These are phyloP conservation scores for Debaryomycetaceae sp. DNA, from an alignment of 1,139 yeast species.

Conservation along the genomic window DNA sequence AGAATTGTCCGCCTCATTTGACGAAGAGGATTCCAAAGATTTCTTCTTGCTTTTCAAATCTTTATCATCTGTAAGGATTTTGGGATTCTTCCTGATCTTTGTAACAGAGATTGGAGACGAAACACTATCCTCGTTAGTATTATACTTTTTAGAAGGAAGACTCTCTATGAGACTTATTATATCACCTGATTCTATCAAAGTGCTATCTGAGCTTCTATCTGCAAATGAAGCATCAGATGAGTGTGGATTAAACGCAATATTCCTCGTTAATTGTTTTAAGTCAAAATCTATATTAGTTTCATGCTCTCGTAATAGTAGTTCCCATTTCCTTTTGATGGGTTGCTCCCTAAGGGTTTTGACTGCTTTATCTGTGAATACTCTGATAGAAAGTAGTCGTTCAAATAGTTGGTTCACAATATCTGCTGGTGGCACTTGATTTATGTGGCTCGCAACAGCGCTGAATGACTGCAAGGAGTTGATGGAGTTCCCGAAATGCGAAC, in stretches of 20 bases:
- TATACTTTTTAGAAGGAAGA: not conserved
- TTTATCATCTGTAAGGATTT: not conserved
- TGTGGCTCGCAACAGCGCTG: conserved; percentile 27
- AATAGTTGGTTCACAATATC: conserved; percentile 38
- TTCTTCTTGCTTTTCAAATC: not conserved
- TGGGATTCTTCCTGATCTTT: not conserved
- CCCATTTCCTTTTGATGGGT: conserved; percentile 44
- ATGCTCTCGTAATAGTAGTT: conserved; percentile 39
- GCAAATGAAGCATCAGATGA: not conserved
- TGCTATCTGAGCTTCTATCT: not conserved
- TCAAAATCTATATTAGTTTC: conserved; percentile 40
- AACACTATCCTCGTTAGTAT: not conserved
- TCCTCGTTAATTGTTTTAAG: conserved; percentile 15
- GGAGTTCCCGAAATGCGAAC: not conserved
- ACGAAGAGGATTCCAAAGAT: not conserved
- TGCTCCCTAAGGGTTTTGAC: conserved; percentile 28
- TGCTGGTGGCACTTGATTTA: conserved; percentile 34
- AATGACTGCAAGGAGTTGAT: conserved; percentile 29
- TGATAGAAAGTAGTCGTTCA: conserved; percentile 33
- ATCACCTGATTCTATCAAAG: not conserved
- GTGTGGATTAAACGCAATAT: not conserved
- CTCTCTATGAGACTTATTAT: not conserved
- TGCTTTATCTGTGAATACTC: conserved; percentile 39
- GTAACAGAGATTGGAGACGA: not conserved
- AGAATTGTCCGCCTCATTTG: not conserved